A percentile compares a stretch with the other conserved stretches of the same genome.
phyloP scores from a whole-genome alignment of 1,284 basidiomycete species.

The Ceratobasidium sp. region DNA sequence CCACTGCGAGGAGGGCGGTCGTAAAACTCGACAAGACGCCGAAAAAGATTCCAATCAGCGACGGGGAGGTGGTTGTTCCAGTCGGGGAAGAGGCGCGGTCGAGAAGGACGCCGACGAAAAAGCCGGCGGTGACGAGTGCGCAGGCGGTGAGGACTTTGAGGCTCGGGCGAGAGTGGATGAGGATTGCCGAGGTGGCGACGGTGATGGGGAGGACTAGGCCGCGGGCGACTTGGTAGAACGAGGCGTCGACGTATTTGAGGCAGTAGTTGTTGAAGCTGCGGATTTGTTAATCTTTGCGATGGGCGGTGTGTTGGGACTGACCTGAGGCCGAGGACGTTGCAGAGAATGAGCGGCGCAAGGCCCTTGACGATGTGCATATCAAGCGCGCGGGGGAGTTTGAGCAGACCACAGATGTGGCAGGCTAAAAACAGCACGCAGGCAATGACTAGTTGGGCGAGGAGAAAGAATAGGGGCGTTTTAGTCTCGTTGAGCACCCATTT shows the following conservation, averaged over 20 bases:
- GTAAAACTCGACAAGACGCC: slow-evolving; percentile 78
- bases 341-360: slow-evolving; percentile 71
- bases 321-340: slow-evolving; percentile 83
- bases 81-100: slow-evolving; percentile 60
- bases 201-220: slow-evolving; percentile 88
- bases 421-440: slow-evolving; percentile 76
- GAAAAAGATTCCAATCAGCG: slow-evolving; percentile 66
- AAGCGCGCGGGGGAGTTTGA: slow-evolving; percentile 62
- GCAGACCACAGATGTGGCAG: slow-evolving; percentile 64
- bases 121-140: slow-evolving; percentile 76
- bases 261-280: slow-evolving; percentile 86
- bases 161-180: slow-evolving; percentile 73
- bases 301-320: slow-evolving; percentile 47
- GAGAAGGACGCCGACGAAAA: slow-evolving; percentile 83
- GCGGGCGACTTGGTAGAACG: slow-evolving; percentile 89
- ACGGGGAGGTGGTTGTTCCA: slow-evolving; percentile 44
- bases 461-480: slow-evolving; percentile 78
- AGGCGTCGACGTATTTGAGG: slow-evolving; percentile 88
- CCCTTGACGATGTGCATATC: slow-evolving; percentile 69
- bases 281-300: neutral
- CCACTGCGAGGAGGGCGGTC: slow-evolving; percentile 80
- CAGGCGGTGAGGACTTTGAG: slow-evolving; percentile 72
- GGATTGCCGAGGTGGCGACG: slow-evolving; percentile 73
- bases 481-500: slow-evolving; percentile 79
- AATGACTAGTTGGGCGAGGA: slow-evolving; percentile 76